Base-by-base conservation (phyloP, 441 rosid species). In the Adansonia madagascariensis region DNA sequence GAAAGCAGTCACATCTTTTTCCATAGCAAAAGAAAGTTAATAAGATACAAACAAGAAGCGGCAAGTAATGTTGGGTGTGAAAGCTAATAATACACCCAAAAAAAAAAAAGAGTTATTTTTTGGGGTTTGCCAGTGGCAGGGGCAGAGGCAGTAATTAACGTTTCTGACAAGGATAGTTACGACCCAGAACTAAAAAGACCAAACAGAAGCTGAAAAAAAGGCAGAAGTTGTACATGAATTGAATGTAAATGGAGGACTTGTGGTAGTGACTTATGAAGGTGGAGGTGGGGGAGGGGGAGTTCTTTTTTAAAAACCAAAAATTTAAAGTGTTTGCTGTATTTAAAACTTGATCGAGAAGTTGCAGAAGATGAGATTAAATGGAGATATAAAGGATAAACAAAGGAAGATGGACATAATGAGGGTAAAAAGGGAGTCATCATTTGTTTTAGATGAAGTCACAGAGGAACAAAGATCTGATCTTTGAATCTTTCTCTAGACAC, bases 111-210 rank as follows among this genome's bases (percentile, higher is more conserved):
- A 0, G 14, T 2, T 27, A 0, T 35, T 35, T 35, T 35, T 35
- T 35, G 3, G 1, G 1, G 7, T 43, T 17, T 18, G 3, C 8
- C 14, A 20, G 43, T 52, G 84, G 22, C 53, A 78, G 85, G 80
- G 87, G 86, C 82, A 87, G 88, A 79, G 46, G 83, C 83, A 82
- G 96, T 85, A 88, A 90, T 82, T 84, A 88, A 72, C 56, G 73
- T 35, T 43, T 57, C 88, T 89, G 90, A 85, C 91, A 89, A 63
- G 88, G 89, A 90, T 85, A 79, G 84, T 83, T 84, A 85, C 85
- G 82, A 82, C 82, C 80, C 71, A 53, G 74, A 68, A 79, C 75
- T 67, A 75, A 80, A 79, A 27, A 39, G 61, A 49, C 59, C 14
- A 46, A 18, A 44, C 50, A 68, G 24, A 14, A 55, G 31, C 39